phyloP scores from a whole-genome alignment of 768 basidiomycete genomes.

The Terana coerulea region DNA sequence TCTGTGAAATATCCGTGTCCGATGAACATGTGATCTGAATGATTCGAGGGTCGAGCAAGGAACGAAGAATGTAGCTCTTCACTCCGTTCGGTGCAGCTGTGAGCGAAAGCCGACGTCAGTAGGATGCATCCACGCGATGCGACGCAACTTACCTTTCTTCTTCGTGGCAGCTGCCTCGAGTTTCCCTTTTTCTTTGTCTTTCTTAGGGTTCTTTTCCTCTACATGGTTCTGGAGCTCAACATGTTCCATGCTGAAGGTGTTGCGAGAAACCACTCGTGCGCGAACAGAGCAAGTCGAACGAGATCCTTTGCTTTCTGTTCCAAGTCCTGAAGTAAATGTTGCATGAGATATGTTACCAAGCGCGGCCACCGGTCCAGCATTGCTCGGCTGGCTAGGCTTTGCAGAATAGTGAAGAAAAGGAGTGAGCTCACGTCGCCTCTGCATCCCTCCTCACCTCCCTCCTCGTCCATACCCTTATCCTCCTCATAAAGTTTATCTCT shows the following conservation, averaged over 20 bases:
- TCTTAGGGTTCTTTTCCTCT: slow-evolving; percentile 44
- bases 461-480: slow-evolving; percentile 35
- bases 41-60: slow-evolving; percentile 56
- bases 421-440: slow-evolving; percentile 22
- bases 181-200: slow-evolving; percentile 37
- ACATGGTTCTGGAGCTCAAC: slow-evolving; percentile 69
- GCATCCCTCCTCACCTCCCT: slow-evolving; percentile 29
- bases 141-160: slow-evolving; percentile 60
- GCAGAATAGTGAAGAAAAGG: too few species aligned
- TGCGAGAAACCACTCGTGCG: slow-evolving; percentile 64
- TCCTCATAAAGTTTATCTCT: slow-evolving; percentile 17
- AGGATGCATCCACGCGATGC: too few species aligned
- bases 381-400: too few species aligned
- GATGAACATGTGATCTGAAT: slow-evolving; percentile 58
- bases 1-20: slow-evolving; percentile 38
- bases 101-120: not conserved
- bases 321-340: slow-evolving; percentile 44
- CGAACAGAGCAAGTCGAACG: slow-evolving; percentile 68
- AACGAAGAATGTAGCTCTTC: slow-evolving; percentile 83
- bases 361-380: too few species aligned
- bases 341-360: not conserved
- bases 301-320: slow-evolving; percentile 66
- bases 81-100: slow-evolving; percentile 57
- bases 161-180: slow-evolving; percentile 51
- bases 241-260: slow-evolving; percentile 81